Evolutionary conservation across 2,329 filamentous ascomycete species (phyloP).

Genomic region (Epichloe sp.): DNA sequence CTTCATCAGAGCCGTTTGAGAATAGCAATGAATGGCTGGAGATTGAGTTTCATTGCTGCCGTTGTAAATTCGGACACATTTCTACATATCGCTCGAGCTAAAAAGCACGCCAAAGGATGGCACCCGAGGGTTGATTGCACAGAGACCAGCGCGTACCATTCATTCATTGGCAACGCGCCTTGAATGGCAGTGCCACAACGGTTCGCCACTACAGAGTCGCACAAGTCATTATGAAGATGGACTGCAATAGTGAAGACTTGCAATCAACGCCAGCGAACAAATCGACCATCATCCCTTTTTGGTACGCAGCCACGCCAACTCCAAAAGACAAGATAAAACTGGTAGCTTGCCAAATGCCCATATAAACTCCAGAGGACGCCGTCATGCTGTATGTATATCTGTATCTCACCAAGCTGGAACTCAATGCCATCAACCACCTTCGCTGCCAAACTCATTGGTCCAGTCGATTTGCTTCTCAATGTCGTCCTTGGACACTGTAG

Average conservation of each 20-base stretch:
- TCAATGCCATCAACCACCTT: constrained; percentile 44
- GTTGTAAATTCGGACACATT: background rate
- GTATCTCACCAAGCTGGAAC: constrained; percentile 5
- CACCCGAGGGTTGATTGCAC: background rate
- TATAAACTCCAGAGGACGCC: constrained; percentile 19
- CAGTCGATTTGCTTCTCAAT: constrained; percentile 76
- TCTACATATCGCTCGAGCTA: background rate
- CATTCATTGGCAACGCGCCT: too few species aligned
- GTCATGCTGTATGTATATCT: constrained; percentile 12
- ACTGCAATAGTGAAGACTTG: background rate
- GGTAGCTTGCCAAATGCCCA: constrained; percentile 10
- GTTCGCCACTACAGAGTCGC: background rate
- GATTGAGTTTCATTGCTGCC: background rate
- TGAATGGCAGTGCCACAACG: background rate
- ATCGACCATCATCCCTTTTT: background rate
- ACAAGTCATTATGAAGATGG: background rate
- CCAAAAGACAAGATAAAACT: constrained; percentile 6
- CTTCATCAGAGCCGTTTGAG: too few species aligned
- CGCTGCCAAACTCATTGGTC: constrained; percentile 93
- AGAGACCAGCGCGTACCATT: background rate
- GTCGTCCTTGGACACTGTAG: constrained; percentile 82
- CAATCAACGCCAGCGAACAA: background rate
- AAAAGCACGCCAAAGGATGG: background rate
- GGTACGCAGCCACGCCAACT: background rate
- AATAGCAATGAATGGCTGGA: too few species aligned